Evolutionary conservation across 148 eudicot species (phyloP).

Genomic region (Cornus controversa): DNA sequence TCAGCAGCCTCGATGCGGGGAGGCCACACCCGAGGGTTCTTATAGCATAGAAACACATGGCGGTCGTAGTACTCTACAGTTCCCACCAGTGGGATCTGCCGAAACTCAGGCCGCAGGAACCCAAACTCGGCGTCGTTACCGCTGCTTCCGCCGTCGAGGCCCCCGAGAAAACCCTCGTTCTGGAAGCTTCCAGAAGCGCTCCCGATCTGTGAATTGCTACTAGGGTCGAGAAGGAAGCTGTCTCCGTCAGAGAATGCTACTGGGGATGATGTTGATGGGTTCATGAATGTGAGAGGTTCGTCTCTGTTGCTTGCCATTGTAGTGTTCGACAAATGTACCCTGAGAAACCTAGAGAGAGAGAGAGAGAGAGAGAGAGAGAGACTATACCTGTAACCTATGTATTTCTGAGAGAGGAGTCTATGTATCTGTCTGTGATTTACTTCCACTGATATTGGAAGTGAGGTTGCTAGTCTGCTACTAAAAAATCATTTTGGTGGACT

Average conservation of each 20-base stretch:
- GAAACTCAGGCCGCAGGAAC: slow-evolving; percentile 59
- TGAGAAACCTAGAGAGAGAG: background rate
- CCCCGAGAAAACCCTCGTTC: slow-evolving; percentile 45
- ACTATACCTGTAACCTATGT: background rate
- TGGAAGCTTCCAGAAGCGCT: slow-evolving; percentile 81
- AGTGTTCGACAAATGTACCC: slow-evolving; percentile 6
- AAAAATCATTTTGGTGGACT: too few relatives aligned
- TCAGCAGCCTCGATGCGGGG: slow-evolving; percentile 97
- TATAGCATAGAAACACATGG: slow-evolving; percentile 92
- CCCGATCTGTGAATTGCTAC: slow-evolving; percentile 37
- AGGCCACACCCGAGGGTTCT: slow-evolving; percentile 91
- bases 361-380: background rate
- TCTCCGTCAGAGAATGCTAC: slow-evolving; percentile 40
- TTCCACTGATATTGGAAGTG: slow-evolving; percentile 9
- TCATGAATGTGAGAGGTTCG: slow-evolving; percentile 46
- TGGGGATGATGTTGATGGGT: slow-evolving; percentile 54
- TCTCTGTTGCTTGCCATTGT: slow-evolving; percentile 54
- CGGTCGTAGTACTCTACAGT: slow-evolving; percentile 69
- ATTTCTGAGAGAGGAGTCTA: background rate
- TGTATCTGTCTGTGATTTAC: too few relatives aligned
- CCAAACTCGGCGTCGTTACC: slow-evolving; percentile 55
- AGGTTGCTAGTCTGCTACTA: slow-evolving; percentile 3
- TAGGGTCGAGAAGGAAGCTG: slow-evolving; percentile 41
- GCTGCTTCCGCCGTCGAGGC: slow-evolving; percentile 21
- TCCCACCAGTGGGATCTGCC: slow-evolving; percentile 51